A percentile compares a stretch with the other conserved stretches of the same genome.
Conservation (phyloP, 768 basidiomycete genomes). For the Kwoniella mangroviensis region DNA sequence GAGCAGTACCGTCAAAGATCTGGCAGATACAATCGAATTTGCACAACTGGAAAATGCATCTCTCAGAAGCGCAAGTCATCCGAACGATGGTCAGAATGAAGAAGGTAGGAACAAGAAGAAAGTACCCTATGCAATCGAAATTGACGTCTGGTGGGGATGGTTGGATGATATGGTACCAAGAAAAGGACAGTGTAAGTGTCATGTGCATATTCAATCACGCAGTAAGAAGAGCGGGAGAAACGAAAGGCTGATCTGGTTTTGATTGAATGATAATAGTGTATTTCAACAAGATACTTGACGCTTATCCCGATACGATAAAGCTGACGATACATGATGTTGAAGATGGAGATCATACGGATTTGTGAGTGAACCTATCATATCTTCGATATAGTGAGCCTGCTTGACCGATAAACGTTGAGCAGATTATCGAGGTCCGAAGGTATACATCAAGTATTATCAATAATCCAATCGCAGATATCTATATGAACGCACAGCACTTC, state of each 20-base stretch:
- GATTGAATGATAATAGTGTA: slow-evolving; percentile 24
- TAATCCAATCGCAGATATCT: slow-evolving; percentile 17
- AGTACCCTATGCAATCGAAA: slow-evolving; percentile 16
- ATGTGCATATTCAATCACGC: too few species aligned
- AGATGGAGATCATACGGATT: slow-evolving; percentile 49
- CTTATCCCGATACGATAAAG: slow-evolving; percentile 25
- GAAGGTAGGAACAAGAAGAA: neutral
- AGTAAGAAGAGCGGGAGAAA: slow-evolving; percentile 22
- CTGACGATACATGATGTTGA: slow-evolving; percentile 46
- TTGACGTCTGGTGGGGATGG: slow-evolving; percentile 52
- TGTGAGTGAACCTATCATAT: slow-evolving; percentile 32
- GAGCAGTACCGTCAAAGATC: slow-evolving; percentile 20
- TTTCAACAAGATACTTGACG: slow-evolving; percentile 31
- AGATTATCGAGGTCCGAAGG: slow-evolving; percentile 38
- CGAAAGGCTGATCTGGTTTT: neutral
- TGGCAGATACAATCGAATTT: slow-evolving; percentile 27
- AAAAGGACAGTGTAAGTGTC: slow-evolving; percentile 48
- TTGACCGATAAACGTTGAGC: too few species aligned
- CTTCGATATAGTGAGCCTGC: too few species aligned
- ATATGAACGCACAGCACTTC: neutral
- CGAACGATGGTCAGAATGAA: neutral
- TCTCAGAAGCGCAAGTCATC: neutral
- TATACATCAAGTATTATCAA: slow-evolving; percentile 37
- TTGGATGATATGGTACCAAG: slow-evolving; percentile 48
- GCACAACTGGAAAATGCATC: slow-evolving; percentile 12